These are phyloP conservation scores for Podospora fimiseda DNA, from an alignment of 495 filamentous ascomycete species.

Conservation along the genomic window DNA sequence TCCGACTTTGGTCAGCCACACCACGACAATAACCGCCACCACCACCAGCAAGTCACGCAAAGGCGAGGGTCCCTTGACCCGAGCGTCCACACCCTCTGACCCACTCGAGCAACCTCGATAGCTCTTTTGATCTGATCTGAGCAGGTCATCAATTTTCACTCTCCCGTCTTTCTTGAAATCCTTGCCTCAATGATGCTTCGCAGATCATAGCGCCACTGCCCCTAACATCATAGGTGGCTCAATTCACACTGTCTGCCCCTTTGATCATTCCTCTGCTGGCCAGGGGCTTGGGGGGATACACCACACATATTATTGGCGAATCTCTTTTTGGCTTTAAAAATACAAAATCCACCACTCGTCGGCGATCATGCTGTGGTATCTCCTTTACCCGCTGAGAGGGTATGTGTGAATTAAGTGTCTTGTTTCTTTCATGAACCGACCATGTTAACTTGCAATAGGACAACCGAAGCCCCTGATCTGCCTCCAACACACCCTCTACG, in stretches of 20 bases:
- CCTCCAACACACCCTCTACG: conserved; percentile 54
- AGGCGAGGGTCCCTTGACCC: not conserved
- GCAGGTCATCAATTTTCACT: too few species aligned
- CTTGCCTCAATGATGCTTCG: not conserved
- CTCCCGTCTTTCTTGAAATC: not conserved
- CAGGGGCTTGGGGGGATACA: not conserved
- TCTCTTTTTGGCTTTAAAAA: not conserved
- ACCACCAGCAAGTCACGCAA: too few species aligned
- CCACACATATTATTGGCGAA: not conserved
- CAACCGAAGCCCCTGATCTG: conserved; percentile 56
- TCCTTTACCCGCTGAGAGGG: conserved; percentile 59
- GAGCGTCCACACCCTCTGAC: not conserved
- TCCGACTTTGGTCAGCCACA: not conserved
- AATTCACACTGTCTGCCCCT: not conserved
- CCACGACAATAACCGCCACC: not conserved
- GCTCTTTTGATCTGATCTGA: too few species aligned
- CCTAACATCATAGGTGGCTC: not conserved
- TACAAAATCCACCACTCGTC: not conserved
- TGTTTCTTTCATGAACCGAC: not conserved
- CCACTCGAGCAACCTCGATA: not conserved
- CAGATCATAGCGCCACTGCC: not conserved
- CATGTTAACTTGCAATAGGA: conserved; percentile 33
- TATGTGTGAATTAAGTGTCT: conserved; percentile 28
- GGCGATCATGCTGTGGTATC: conserved; percentile 51
- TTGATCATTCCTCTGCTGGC: not conserved